Evolutionary conservation across 805 yeast genomes (phyloP), one percentile per base, ranked within the genome.

Genomic region (Ogataea salicorniae): DNA sequence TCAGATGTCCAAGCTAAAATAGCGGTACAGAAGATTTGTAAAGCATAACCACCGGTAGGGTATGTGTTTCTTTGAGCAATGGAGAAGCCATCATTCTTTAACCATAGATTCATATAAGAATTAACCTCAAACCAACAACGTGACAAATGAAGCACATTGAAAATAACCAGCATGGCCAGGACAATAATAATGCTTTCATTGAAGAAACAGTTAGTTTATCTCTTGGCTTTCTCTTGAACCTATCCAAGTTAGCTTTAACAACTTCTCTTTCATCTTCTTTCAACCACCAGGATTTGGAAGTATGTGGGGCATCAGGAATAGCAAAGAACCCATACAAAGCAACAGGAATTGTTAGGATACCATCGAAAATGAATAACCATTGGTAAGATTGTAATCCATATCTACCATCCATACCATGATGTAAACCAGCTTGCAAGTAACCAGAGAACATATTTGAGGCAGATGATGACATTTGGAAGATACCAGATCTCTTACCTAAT

Each of bases 321-420:
- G 71, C 54, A 57, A 75, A 77, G 48, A 73, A 70, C 0, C 85
- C 86, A 43, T 77, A 49, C 13, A 82, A n/a, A 3, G 83, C 87
- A 38, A 83, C 75, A 1, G 70, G 76, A 29, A 82, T 54, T 13
- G 83, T 76, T 39, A 83, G 71, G 43, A 77, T 60, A 17, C 83
- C 83, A 59, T 81, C 85, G 47, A 83, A 69, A 40, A 83, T 73
- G 55, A 80, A 83, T 58, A 80, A 75, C 87, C 87, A 82, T 66
- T 80, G 69, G 86, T 87, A 83, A 6, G 85, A 78, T 13, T 71
- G 69, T 11, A 76, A 62, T 1, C 85, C 84, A 43, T 61, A 59
- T 7, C 56, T 64, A 18, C 82, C 83, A 43, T 71, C 66, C 52
- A 81, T 57, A 43, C 62, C 56, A 29, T 70, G 56, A 46, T 67